Percentiles rank a stretch among this genome's conserved stretches.
These are phyloP conservation scores for Agaricus blazei DNA, from an alignment of 768 basidiomycete genomes.

Conservation along the genomic window DNA sequence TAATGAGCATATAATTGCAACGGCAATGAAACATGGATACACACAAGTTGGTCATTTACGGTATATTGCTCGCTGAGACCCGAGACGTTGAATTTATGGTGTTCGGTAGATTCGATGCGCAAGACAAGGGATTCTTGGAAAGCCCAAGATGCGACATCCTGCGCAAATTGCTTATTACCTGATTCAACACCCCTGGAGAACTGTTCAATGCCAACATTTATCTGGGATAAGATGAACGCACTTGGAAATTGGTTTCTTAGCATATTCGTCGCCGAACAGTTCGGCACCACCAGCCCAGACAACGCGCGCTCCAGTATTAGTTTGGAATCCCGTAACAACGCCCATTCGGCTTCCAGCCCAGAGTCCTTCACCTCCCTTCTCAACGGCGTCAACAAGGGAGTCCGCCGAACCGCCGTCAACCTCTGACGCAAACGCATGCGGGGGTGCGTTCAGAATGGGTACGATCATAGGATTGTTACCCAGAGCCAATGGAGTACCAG, in stretches of 20 bases:
- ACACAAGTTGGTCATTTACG: constrained; percentile 79
- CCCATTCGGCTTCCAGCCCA: constrained; percentile 78
- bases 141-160: constrained; percentile 80
- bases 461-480: constrained; percentile 74
- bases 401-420: constrained; percentile 58
- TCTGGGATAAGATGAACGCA: constrained; percentile 29
- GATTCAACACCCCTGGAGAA: constrained; percentile 48
- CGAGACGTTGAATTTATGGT: constrained; percentile 65
- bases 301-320: constrained; percentile 67
- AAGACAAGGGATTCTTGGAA: constrained; percentile 85
- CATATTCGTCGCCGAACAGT: constrained; percentile 73
- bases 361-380: constrained; percentile 71
- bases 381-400: constrained; percentile 62
- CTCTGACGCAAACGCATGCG: constrained; percentile 74
- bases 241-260: constrained; percentile 56
- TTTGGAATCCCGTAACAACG: constrained; percentile 88
- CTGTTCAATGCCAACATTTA: not conserved
- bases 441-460: constrained; percentile 75
- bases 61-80: constrained; percentile 71
- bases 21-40: constrained; percentile 15
- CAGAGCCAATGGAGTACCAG: constrained; percentile 62
- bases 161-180: constrained; percentile 71
- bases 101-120: constrained; percentile 69
- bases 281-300: constrained; percentile 81
- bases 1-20: not conserved